phyloP scores from a whole-genome alignment of 352 stramenopile genomes.

The Blastocystis sp. region DNA sequence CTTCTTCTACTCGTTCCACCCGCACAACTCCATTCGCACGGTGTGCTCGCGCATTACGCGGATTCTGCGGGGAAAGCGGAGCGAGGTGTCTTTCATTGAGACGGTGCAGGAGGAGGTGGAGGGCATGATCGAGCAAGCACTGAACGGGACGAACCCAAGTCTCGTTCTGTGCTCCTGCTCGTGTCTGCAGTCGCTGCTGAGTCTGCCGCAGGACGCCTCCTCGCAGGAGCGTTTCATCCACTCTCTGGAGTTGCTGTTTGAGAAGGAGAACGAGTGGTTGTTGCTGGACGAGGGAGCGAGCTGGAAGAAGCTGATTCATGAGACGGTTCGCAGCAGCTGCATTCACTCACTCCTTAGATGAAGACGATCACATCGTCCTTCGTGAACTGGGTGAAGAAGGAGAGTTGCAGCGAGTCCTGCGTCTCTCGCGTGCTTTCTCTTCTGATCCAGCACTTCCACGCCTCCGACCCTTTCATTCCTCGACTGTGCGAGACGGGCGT shows the following conservation, averaged over 20 bases:
- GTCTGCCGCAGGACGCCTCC: neutral
- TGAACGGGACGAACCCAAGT: neutral
- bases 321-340: too few relatives aligned
- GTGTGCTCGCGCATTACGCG: conserved; percentile 31
- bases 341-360: too few relatives aligned
- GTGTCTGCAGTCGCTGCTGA: conserved; percentile 18
- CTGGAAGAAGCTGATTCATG: neutral
- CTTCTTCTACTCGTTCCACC: conserved; percentile 66
- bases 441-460: neutral
- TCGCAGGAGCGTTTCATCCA: neutral
- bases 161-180: conserved; percentile 34
- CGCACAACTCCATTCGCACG: conserved; percentile 28
- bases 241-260: neutral
- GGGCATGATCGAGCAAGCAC: neutral
- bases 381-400: conserved; percentile 3
- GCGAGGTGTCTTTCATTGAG: neutral
- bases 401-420: neutral
- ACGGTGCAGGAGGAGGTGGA: neutral
- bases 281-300: neutral
- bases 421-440: neutral
- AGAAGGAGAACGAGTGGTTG: neutral
- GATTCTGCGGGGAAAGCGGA: conserved; percentile 5
- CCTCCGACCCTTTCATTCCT: neutral
- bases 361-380: neutral
- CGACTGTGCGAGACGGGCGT: neutral